These are phyloP conservation scores for Cetraspora pellucida DNA, from an alignment of 192 early-diverging fungal genomes.

Conservation along the genomic window DNA sequence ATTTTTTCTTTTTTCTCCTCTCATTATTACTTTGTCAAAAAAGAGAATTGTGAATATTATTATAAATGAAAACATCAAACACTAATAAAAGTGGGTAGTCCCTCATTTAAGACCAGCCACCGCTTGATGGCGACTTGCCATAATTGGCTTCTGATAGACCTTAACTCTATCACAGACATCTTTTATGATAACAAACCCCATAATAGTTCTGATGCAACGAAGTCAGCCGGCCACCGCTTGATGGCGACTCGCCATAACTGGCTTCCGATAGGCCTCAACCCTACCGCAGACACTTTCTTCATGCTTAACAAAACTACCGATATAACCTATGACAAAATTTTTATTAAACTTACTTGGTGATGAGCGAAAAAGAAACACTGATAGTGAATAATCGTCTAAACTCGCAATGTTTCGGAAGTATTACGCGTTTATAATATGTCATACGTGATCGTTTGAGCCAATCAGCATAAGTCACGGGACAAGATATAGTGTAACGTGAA, in stretches of 20 bases:
- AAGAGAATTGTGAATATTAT: constrained; percentile 12
- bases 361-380: too few relatives aligned
- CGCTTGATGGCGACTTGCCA: constrained; percentile 37
- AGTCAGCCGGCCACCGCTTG: constrained; percentile 33
- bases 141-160: constrained; percentile 33
- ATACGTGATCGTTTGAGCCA: too few relatives aligned
- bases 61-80: neutral
- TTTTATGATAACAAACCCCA: constrained; percentile 8
- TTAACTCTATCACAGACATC: constrained; percentile 30
- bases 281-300: constrained; percentile 34
- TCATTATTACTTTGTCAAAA: constrained; percentile 26
- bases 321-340: neutral
- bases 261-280: constrained; percentile 29
- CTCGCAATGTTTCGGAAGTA: too few relatives aligned
- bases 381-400: too few relatives aligned
- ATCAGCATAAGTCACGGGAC: too few relatives aligned
- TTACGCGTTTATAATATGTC: too few relatives aligned
- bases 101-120: constrained; percentile 28
- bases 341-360: constrained; percentile 3
- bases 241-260: constrained; percentile 34
- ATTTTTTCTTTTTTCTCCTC: constrained; percentile 21
- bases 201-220: constrained; percentile 29
- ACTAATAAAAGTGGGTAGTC: constrained; percentile 27
- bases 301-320: constrained; percentile 15
- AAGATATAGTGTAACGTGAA: too few relatives aligned